Base-by-base conservation (phyloP, 2,329 filamentous ascomycete genomes). In the Ceratocystiopsis sp. region DNA sequence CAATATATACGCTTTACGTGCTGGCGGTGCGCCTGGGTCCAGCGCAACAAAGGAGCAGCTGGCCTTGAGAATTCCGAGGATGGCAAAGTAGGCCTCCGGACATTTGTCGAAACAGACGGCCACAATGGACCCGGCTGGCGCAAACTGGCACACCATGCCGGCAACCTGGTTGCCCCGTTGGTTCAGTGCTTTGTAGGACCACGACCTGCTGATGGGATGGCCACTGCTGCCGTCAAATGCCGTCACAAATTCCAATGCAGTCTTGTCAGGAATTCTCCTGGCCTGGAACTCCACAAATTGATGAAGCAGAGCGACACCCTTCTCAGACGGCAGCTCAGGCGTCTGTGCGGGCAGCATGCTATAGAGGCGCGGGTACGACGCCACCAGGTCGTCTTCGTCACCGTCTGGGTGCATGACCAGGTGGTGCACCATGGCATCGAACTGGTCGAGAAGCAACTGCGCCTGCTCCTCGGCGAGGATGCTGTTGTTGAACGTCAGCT, bases 21-120 rank as follows among this genome's bases (percentile, higher is more conserved):
- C 69, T 4, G 65, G 62, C 0, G 85, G 85, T 0, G 85, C 80
- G 1, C 69, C 70, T 0, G 82, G 78, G 54, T 93, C 85, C 11
- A 93, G 67, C 0, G 85, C 84, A 15, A 93, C 68, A 57, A 87
- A 93, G 1, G 80, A 74, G 54, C 80, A 87, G 0, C 85, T 85
- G 7, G 80, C 75, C 56, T 93, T 93, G 32, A 93, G 61, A 43
- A 91, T 78, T 1, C 84, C 85, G 2, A 93, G 63, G 35, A 93
- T 86, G 0, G 80, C 72, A 52, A 91, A 84, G 35, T 84, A 87
- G 0, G 84, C 85, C 54, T 89, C 80, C 0, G 85, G 78, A 47
- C 80, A 87, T 55, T 93, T 93, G 44, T 85, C 76, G 53, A 93
- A 93, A 54, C 81, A 85, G 10, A 89, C 69, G 0, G 76, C 84